Percentiles rank a stretch among this genome's conserved stretches.
Evolutionary conservation across 768 basidiomycete genomes (phyloP).

Genomic region (Heimioporus sp.): DNA sequence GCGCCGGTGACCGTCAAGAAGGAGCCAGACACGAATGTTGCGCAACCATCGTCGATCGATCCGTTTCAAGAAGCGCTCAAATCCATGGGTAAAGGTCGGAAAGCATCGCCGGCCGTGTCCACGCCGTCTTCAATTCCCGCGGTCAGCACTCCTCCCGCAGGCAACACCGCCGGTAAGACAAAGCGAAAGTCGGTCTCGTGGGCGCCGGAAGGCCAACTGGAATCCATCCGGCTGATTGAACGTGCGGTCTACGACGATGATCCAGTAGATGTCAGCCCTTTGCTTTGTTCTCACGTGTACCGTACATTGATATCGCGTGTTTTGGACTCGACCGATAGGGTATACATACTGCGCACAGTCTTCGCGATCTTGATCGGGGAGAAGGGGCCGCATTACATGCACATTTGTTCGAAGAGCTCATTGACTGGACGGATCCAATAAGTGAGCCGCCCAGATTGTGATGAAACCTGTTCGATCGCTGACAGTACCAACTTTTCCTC

Average conservation of each 20-base stretch:
- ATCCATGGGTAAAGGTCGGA: conserved; percentile 62
- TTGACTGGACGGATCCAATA: conserved; percentile 83
- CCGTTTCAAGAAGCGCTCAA: conserved; percentile 84
- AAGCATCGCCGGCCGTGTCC: conserved; percentile 58
- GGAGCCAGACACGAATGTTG: conserved; percentile 56
- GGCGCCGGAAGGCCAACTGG: conserved; percentile 72
- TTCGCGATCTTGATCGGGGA: conserved; percentile 84
- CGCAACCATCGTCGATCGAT: conserved; percentile 75
- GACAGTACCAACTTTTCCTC: conserved; percentile 9
- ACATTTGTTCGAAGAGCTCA: conserved; percentile 79
- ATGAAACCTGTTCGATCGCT: conserved; percentile 19
- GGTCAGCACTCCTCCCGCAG: conserved; percentile 33
- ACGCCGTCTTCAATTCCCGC: conserved; percentile 50
- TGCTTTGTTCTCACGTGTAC: conserved; percentile 42
- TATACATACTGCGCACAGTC: conserved; percentile 63
- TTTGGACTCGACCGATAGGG: conserved; percentile 53
- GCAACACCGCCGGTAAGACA: conserved; percentile 45
- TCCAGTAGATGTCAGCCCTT: conserved; percentile 74
- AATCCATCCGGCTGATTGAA: conserved; percentile 77
- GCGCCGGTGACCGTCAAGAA: conserved; percentile 51
- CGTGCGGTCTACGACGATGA: conserved; percentile 89
- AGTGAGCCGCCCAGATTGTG: conserved; percentile 49
- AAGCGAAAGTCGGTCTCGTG: conserved; percentile 80
- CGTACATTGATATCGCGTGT: conserved; percentile 51
- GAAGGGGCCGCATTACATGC: conserved; percentile 85